Conservation (phyloP, 148 eudicot species). For the Vaccinium vitisidaea region DNA sequence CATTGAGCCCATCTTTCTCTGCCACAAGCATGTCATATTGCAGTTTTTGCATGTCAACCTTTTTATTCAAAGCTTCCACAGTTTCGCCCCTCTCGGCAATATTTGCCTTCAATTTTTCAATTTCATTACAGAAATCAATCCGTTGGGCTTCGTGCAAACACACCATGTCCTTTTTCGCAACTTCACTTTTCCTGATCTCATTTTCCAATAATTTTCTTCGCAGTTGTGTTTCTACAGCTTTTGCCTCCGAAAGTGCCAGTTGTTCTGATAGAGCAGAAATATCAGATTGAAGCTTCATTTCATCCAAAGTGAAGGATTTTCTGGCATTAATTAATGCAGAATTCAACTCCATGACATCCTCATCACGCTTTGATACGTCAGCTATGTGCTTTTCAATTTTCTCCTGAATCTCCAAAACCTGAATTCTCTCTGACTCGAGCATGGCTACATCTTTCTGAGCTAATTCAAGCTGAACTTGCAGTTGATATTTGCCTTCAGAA, state of each 20-base stretch:
- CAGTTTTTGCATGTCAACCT: constrained; percentile 45
- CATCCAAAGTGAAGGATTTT: constrained; percentile 37
- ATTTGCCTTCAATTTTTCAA: constrained; percentile 36
- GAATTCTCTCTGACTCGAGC: constrained; percentile 43
- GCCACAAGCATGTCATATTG: constrained; percentile 52
- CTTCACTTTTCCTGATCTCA: constrained; percentile 36
- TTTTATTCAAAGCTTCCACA: constrained; percentile 50
- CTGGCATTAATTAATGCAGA: constrained; percentile 38
- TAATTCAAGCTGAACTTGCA: constrained; percentile 39
- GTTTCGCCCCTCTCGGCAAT: constrained; percentile 26
- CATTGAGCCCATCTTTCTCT: constrained; percentile 55
- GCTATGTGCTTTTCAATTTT: constrained; percentile 26
- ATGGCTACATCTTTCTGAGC: constrained; percentile 29
- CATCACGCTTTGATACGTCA: constrained; percentile 35
- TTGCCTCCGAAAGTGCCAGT: constrained; percentile 29
- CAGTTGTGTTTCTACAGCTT: constrained; percentile 30
- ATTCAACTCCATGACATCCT: constrained; percentile 46
- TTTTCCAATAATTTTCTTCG: constrained; percentile 33
- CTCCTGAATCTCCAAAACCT: constrained; percentile 47
- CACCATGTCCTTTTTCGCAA: constrained; percentile 35
- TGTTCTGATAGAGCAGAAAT: constrained; percentile 41
- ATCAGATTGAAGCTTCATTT: constrained; percentile 39
- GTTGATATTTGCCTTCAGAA: constrained; percentile 23
- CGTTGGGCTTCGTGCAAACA: constrained; percentile 40
- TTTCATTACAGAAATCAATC: constrained; percentile 32